These are phyloP conservation scores for Epichloe elymi DNA, from an alignment of 2,329 filamentous ascomycete species.

Conservation along the genomic window DNA sequence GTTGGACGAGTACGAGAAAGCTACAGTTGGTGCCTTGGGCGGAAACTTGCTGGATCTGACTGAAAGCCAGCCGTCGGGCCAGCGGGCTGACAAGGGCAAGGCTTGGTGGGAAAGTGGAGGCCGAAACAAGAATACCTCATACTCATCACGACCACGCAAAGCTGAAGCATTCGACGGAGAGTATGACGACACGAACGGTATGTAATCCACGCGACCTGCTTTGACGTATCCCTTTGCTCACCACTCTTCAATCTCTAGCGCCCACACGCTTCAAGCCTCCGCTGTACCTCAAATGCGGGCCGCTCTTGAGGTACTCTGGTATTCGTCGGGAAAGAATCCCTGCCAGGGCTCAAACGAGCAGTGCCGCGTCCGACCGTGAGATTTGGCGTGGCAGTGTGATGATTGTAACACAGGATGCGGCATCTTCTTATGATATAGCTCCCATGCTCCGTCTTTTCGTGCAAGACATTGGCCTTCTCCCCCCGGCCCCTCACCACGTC, in stretches of 20 bases:
- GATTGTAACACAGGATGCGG: slow-evolving; percentile 81
- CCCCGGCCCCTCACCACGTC: slow-evolving; percentile 64
- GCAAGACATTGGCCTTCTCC: slow-evolving; percentile 69
- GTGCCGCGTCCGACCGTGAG: slow-evolving; percentile 43
- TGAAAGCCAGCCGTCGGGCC: slow-evolving; percentile 19
- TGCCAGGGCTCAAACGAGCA: slow-evolving; percentile 13
- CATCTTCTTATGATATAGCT: slow-evolving; percentile 67
- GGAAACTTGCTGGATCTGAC: slow-evolving; percentile 48
- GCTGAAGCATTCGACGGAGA: slow-evolving; percentile 54
- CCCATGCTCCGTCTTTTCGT: slow-evolving; percentile 76
- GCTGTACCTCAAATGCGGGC: slow-evolving; percentile 79
- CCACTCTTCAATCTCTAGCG: slow-evolving; percentile 16
- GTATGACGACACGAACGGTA: slow-evolving; percentile 50
- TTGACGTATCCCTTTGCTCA: neutral
- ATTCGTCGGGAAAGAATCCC: slow-evolving; percentile 50
- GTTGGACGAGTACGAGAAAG: slow-evolving; percentile 63
- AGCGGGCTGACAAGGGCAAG: slow-evolving; percentile 33
- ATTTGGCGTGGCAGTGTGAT: slow-evolving; percentile 90
- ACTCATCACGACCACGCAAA: slow-evolving; percentile 34
- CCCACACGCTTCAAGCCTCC: slow-evolving; percentile 69
- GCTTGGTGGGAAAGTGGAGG: slow-evolving; percentile 66
- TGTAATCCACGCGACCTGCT: slow-evolving; percentile 11
- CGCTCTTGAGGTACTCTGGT: slow-evolving; percentile 79
- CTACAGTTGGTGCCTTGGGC: slow-evolving; percentile 46
- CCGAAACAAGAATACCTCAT: slow-evolving; percentile 32